A percentile compares a stretch with the other conserved stretches of the same genome.
Evolutionary conservation across 495 filamentous ascomycete genomes (phyloP).

Genomic region (Physcia stellaris): DNA sequence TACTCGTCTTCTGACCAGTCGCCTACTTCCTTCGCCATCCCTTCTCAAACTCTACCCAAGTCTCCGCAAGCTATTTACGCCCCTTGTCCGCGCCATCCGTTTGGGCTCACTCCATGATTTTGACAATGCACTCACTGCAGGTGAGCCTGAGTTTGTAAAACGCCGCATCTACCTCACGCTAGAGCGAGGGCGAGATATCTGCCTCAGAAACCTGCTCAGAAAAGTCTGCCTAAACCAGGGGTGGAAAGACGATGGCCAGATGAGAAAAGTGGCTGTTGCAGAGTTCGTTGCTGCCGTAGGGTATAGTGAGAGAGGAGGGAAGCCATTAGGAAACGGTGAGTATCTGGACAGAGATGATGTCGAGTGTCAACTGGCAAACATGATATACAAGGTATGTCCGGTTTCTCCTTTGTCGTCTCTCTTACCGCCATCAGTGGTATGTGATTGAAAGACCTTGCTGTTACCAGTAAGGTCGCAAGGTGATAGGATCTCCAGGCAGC

Average conservation of each 20-base stretch:
- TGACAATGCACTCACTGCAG: constrained; percentile 63
- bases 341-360: constrained; percentile 84
- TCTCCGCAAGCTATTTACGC: constrained; percentile 65
- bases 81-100: constrained; percentile 64
- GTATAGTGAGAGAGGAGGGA: constrained; percentile 38
- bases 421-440: too few species aligned
- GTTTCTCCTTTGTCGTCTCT: too few species aligned
- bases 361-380: constrained; percentile 83
- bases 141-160: constrained; percentile 80
- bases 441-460: too few species aligned
- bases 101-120: constrained; percentile 72
- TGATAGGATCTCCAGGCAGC: too few species aligned
- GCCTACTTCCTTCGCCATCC: constrained; percentile 57
- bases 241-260: constrained; percentile 56
- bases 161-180: constrained; percentile 91
- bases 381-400: constrained; percentile 95
- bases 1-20: constrained; percentile 74
- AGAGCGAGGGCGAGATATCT: constrained; percentile 82
- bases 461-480: too few species aligned
- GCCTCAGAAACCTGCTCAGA: constrained; percentile 74
- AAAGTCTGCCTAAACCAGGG: constrained; percentile 78
- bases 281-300: constrained; percentile 62
- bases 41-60: constrained; percentile 64
- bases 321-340: constrained; percentile 56
- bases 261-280: constrained; percentile 60